Evolutionary conservation across 495 filamentous ascomycete genomes (phyloP).

Genomic region (Aspergillus incahuasiensis): DNA sequence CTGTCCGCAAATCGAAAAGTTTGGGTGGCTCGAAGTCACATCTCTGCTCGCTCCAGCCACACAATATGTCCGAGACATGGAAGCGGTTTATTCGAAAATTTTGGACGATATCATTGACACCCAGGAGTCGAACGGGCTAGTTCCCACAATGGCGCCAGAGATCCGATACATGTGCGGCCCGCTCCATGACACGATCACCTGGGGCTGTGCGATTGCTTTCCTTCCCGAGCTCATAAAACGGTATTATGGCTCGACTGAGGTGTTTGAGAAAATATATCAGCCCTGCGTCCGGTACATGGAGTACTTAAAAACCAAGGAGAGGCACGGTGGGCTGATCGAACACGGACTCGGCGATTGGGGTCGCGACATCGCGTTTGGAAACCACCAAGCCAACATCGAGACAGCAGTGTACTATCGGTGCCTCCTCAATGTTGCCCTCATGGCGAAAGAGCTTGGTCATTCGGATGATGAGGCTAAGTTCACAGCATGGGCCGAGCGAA

Average conservation of each 20-base stretch:
- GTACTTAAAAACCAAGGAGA: conserved; percentile 26
- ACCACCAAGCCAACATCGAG: conserved; percentile 30
- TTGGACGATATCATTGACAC: conserved; percentile 28
- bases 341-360: conserved; percentile 30
- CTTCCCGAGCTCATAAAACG: conserved; percentile 22
- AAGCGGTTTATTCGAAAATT: conserved; percentile 26
- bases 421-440: conserved; percentile 23
- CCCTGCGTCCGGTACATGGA: conserved; percentile 27
- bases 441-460: conserved; percentile 24
- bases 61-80: conserved; percentile 30
- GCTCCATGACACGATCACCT: conserved; percentile 29
- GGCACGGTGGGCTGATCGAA: conserved; percentile 24
- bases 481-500: conserved; percentile 18
- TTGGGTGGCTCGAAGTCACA: conserved; percentile 30
- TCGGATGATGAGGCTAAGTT: conserved; percentile 16
- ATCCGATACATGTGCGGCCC: conserved; percentile 32
- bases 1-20: conserved; percentile 31
- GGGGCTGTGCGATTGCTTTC: conserved; percentile 26
- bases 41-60: conserved; percentile 26
- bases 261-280: conserved; percentile 20
- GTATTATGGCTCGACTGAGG: conserved; percentile 27
- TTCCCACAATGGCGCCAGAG: conserved; percentile 29
- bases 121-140: conserved; percentile 24
- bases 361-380: conserved; percentile 27
- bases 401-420: conserved; percentile 29